Evolutionary conservation across 2,329 filamentous ascomycete genomes (phyloP).

Genomic region (Dryadomyces quercus-mongolicae): DNA sequence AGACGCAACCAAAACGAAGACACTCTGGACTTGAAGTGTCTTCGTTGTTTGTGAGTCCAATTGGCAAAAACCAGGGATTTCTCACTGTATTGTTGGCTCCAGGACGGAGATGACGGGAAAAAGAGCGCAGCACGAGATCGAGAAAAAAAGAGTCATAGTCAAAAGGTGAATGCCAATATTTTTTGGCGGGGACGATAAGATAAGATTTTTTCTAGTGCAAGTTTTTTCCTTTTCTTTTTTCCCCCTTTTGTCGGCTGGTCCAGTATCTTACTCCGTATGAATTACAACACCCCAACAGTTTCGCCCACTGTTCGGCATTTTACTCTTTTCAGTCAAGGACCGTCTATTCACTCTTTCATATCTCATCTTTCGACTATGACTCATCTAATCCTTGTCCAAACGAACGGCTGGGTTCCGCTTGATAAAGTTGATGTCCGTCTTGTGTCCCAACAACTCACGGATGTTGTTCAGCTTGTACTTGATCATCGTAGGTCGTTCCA

Average conservation of each 20-base stretch:
- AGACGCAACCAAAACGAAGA: neutral
- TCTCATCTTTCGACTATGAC: too few relatives aligned
- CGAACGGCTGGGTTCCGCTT: slow-evolving; percentile 83
- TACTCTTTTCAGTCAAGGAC: neutral
- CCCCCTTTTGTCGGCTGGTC: neutral
- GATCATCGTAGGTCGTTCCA: slow-evolving; percentile 97
- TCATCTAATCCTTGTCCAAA: slow-evolving; percentile 63
- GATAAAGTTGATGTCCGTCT: slow-evolving; percentile 89
- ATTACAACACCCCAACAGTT: too few relatives aligned
- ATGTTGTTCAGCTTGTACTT: slow-evolving; percentile 87
- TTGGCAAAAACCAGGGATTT: neutral
- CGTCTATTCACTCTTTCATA: neutral
- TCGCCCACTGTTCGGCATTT: too few relatives aligned
- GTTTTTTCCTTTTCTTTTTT: neutral
- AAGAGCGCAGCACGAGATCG: neutral
- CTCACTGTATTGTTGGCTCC: neutral
- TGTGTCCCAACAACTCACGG: slow-evolving; percentile 83
- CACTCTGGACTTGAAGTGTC: neutral
- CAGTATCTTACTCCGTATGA: too few relatives aligned
- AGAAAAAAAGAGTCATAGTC: slow-evolving; percentile 9
- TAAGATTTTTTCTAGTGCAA: slow-evolving; percentile 1
- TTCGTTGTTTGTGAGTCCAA: neutral
- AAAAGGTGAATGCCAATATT: slow-evolving; percentile 2
- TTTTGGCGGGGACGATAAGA: slow-evolving; percentile 12
- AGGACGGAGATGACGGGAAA: neutral